Base-by-base conservation (phyloP, 2,329 filamentous ascomycete genomes). In the Pyrenochaeta sp. region DNA sequence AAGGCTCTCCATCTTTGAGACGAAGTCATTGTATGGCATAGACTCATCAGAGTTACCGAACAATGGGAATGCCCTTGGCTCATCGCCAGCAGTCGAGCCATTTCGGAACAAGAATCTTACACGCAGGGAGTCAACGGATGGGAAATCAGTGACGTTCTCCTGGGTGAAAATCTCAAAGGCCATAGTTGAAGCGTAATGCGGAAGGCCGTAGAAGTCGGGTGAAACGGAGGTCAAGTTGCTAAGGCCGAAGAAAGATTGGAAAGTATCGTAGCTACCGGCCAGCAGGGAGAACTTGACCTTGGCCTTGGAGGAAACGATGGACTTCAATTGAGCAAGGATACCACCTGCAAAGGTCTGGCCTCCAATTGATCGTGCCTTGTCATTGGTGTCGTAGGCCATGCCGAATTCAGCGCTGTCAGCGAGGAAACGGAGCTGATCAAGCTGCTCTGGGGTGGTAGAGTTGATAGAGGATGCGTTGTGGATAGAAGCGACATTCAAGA, bases 31-130 rank as follows among this genome's bases (percentile, higher is more conserved):
- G 62, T 77, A 81, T 1, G 65, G 60, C 41, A 82, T 72, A 5
- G 73, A 69, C 2, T 66, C 69, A 27, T 72, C 64, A 3, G 24
- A 21, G 53, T 71, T 72, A 21, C 73, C 72, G 55, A 82, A 82
- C 3, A 82, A 58, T 3, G 78, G 72, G 51, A 78, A 81, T 2
- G 68, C 47, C 13, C 60, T 50, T 20, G 71, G 66, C 1, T 55
- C 52, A n/a, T 62, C 55, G n/a, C 63, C 48, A 8, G 49, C 37
- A 23, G 69, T 65, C 1, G 79, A 79, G 20, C 77, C 78, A 51
- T 83, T 82, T 44, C 74, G 77, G 64, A 81, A 74, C 31, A 76
- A 65, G 58, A 82, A 80, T 21, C 78, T 74, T 35, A 82, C 76
- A 56, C 68, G 78, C 17, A 83, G 68, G 15, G 80, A 68, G 6